Conservation (phyloP, 106 monocot species). For the Acorus calamus region DNA sequence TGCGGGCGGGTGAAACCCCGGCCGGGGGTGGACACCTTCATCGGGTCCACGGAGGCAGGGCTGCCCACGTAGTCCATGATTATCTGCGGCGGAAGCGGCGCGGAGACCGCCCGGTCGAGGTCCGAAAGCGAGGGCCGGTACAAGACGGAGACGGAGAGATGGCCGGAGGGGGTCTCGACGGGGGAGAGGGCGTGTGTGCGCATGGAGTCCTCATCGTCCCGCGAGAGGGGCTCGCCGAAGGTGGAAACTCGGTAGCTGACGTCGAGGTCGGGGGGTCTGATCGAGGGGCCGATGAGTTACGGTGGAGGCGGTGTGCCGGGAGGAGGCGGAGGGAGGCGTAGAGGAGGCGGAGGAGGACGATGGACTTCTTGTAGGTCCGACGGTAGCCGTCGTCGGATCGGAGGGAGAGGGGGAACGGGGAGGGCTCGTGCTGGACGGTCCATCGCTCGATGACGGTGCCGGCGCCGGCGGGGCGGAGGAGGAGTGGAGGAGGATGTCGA, state of each 20-base stretch:
- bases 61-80: conserved; percentile 88
- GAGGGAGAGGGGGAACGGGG: neutral
- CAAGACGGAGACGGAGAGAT: conserved; percentile 41
- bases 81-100: conserved; percentile 54
- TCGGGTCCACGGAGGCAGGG: conserved; percentile 65
- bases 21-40: conserved; percentile 38
- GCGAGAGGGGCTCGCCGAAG: conserved; percentile 59
- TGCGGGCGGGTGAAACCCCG: conserved; percentile 38
- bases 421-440: conserved; percentile 14
- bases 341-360: conserved; percentile 64
- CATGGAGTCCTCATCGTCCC: conserved; percentile 49
- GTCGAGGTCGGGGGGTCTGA: conserved; percentile 53
- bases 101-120: conserved; percentile 58
- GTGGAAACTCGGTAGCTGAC: conserved; percentile 59
- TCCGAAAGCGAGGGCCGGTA: conserved; percentile 50
- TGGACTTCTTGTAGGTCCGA: conserved; percentile 64
- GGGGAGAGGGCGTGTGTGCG: conserved; percentile 34
- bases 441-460: conserved; percentile 31
- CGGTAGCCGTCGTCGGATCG: conserved; percentile 7
- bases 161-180: conserved; percentile 74
- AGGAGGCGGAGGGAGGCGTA: conserved; percentile 62
- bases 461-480: conserved; percentile 6
- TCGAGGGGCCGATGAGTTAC: conserved; percentile 33
- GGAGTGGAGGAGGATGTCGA: conserved; percentile 53
- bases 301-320: conserved; percentile 54